Base-by-base conservation (phyloP, 495 filamentous ascomycete species). In the Xylaria sp. region DNA sequence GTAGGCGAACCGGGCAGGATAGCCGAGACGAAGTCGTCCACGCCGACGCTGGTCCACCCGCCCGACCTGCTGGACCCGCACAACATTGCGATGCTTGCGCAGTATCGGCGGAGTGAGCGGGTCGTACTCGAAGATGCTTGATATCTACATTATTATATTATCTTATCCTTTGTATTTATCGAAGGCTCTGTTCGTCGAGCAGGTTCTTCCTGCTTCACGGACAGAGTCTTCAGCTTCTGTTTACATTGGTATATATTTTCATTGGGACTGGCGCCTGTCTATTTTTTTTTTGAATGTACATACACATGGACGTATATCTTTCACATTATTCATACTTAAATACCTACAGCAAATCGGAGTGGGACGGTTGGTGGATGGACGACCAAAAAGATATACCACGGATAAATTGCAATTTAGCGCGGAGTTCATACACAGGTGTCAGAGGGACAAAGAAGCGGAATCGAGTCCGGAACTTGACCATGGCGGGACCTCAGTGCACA, bases 101-200 rank as follows among this genome's bases (percentile, higher is more conserved):
- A 78, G 40, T 73, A 83, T 67, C 79, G 81, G 43, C 83, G 82
- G 80, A 88, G 85, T 72, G 83, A 85, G 78, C 79, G 82, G 67
- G 79, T 83, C 26, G 79, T 86, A n/a, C 72, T 85, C 21, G 84
- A 86, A 58, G 70, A 72, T 3, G 77, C 76, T 12, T 73, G 68
- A 77, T 53, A 11, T 19, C 15, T 31, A 37, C 15, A 1, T 14
- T 2, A 33, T 33, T 17, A 35, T 33, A 15, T 9, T 17, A 12
- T 21, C 5, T 33, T 9, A 14, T 37, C 43, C 44, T 37, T 53
- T 46, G 5, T 58, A 41, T 24, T 7, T 58, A 26, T 41, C 9
- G 24, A 5, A 59, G 26, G 53, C 33, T 44, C 11, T 29, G 15
- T 50, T 46, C 19, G 35, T 31, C n/a, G n/a, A n/a, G n/a, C n/a